Conservation (phyloP, 179 eudicot species). For the Amaranthus tricolor region DNA sequence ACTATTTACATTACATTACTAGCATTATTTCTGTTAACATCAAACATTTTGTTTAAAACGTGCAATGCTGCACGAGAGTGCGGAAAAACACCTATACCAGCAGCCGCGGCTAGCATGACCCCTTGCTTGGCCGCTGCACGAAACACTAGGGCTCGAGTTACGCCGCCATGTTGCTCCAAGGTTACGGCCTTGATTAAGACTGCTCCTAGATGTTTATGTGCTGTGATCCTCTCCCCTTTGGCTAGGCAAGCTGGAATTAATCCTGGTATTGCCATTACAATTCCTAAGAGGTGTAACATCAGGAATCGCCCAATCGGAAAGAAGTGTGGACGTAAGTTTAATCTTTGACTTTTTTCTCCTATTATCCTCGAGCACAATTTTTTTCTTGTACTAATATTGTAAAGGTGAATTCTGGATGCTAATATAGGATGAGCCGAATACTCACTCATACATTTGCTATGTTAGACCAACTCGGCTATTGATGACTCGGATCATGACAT, state of each 20-base stretch:
- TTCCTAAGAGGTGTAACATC: slow-evolving; percentile 58
- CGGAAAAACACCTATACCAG: slow-evolving; percentile 41
- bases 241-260: slow-evolving; percentile 54
- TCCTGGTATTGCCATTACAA: slow-evolving; percentile 49
- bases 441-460: no score
- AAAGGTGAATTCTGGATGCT: no score
- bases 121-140: slow-evolving; percentile 50
- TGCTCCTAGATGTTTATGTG: slow-evolving; percentile 54
- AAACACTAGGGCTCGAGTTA: slow-evolving; percentile 34
- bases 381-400: background rate
- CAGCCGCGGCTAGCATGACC: slow-evolving; percentile 50
- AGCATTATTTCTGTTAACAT: slow-evolving; percentile 23
- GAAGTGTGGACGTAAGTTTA: slow-evolving; percentile 54
- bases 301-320: slow-evolving; percentile 52
- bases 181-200: slow-evolving; percentile 45
- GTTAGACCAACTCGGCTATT: no score
- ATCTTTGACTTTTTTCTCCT: background rate
- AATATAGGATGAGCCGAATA: no score
- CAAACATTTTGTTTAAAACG: slow-evolving; percentile 16
- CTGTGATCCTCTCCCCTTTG: slow-evolving; percentile 49
- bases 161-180: slow-evolving; percentile 47
- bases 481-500: no score
- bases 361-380: background rate
- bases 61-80: slow-evolving; percentile 49
- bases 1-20: slow-evolving; percentile 17